Percentiles rank a stretch among this genome's conserved stretches.
phyloP scores from a whole-genome alignment of 2,329 filamentous ascomycete species.

The Botryotinia globosa region DNA sequence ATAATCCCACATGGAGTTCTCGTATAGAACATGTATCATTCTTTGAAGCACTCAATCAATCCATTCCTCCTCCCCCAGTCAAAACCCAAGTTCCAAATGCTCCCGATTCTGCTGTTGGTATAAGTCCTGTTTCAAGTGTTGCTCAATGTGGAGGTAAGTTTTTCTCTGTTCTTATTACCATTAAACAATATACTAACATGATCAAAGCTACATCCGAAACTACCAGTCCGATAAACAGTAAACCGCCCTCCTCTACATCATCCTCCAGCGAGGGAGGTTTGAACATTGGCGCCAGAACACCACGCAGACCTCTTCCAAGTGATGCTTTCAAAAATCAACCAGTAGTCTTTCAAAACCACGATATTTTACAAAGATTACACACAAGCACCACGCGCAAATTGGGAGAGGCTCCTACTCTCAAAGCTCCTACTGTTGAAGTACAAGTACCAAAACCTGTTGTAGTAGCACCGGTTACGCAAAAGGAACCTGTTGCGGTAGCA shows the following conservation, averaged over 20 bases:
- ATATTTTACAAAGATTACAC: constrained; percentile 37
- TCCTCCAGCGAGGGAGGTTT: constrained; percentile 30
- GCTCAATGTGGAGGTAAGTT: constrained; percentile 34
- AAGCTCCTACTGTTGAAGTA: neutral
- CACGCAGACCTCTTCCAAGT: constrained; percentile 16
- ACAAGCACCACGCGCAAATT: constrained; percentile 37
- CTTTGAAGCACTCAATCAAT: constrained; percentile 15
- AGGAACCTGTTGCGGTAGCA: neutral
- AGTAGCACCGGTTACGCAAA: neutral
- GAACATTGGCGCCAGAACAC: constrained; percentile 25
- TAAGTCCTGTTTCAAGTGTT: constrained; percentile 28
- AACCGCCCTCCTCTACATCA: neutral
- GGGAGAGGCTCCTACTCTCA: constrained; percentile 34
- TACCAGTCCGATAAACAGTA: constrained; percentile 33
- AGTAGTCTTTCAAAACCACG: constrained; percentile 30
- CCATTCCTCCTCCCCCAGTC: neutral
- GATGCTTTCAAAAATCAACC: constrained; percentile 28
- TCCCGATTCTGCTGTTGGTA: constrained; percentile 33
- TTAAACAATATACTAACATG: neutral
- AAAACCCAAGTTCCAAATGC: constrained; percentile 28
- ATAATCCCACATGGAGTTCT: constrained; percentile 36
- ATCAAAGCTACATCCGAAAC: constrained; percentile 27
- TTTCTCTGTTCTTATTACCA: neutral
- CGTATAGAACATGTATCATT: constrained; percentile 28
- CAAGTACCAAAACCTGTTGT: neutral